Conservation (phyloP, 208 protist genomes). For the Angomonas deanei region DNA sequence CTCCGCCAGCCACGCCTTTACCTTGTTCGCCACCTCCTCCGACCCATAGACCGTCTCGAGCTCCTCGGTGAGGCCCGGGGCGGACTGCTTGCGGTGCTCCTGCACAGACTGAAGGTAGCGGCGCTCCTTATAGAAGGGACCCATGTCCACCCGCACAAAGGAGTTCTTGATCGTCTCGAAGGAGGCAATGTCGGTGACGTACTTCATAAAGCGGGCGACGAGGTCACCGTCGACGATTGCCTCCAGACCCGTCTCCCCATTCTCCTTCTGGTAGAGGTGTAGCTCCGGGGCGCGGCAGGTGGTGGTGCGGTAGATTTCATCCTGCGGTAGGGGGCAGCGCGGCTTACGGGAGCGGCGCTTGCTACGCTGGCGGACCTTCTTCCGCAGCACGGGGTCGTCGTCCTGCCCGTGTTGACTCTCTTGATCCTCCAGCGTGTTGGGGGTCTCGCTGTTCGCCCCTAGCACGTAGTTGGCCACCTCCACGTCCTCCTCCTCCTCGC, state of each 20-base stretch:
- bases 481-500: constrained; percentile 9
- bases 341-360: constrained; percentile 28
- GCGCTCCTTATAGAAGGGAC: constrained; percentile 72
- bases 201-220: constrained; percentile 66
- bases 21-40: constrained; percentile 20
- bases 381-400: constrained; percentile 1
- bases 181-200: constrained; percentile 59
- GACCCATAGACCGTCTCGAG: constrained; percentile 68
- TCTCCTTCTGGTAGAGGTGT: constrained; percentile 30
- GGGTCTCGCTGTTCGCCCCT: neutral
- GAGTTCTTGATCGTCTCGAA: constrained; percentile 67
- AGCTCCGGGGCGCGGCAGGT: constrained; percentile 21
- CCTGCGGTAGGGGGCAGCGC: constrained; percentile 26
- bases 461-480: neutral
- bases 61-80: constrained; percentile 38
- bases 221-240: constrained; percentile 53
- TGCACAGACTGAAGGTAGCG: constrained; percentile 22
- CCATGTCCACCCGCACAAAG: constrained; percentile 71
- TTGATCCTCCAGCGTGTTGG: constrained; percentile 1
- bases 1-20: constrained; percentile 58
- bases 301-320: constrained; percentile 53
- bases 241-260: constrained; percentile 55
- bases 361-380: constrained; percentile 19
- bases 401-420: constrained; percentile 1
- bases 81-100: constrained; percentile 29